These are phyloP conservation scores for Myxozyma kluyveri DNA, from an alignment of 805 yeast genomes.

Conservation along the genomic window DNA sequence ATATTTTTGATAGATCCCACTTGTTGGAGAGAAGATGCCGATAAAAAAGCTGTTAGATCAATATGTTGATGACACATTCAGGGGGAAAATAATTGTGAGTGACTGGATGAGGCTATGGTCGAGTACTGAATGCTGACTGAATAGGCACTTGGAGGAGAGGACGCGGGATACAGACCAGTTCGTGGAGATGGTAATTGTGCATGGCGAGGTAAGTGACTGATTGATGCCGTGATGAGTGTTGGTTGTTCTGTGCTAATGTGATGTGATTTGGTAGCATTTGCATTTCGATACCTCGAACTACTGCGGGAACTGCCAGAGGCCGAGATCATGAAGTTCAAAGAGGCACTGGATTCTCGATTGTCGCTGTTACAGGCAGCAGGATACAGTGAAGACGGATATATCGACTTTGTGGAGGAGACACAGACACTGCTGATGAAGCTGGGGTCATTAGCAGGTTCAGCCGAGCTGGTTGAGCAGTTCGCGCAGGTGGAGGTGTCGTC, in stretches of 20 bases:
- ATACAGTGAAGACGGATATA: constrained; percentile 27
- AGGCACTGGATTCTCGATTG: constrained; percentile 5
- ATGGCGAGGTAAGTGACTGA: constrained; percentile 24
- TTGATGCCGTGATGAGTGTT: background rate
- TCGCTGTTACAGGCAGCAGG: constrained; percentile 27
- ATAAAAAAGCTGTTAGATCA: constrained; percentile 18
- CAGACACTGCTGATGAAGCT: constrained; percentile 15
- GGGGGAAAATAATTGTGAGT: constrained; percentile 22
- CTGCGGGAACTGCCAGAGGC: constrained; percentile 5
- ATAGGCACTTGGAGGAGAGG: constrained; percentile 19
- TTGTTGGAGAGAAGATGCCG: constrained; percentile 24
- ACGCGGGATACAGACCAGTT: constrained; percentile 23
- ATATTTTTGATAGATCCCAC: constrained; percentile 17
- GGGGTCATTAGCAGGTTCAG: constrained; percentile 3
- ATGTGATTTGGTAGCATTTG: constrained; percentile 21
- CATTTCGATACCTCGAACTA: constrained; percentile 25
- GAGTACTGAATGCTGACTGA: background rate
- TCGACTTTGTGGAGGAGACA: constrained; percentile 29
- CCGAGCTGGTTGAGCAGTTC: constrained; percentile 19
- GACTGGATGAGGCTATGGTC: background rate
- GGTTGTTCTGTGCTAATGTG: background rate
- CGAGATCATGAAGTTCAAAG: constrained; percentile 3
- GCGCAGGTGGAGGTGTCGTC: constrained; percentile 30
- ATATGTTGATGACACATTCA: constrained; percentile 24
- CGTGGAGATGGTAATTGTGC: constrained; percentile 34